Evolutionary conservation across 441 rosid species (phyloP), one percentile per base, ranked within the genome.

Genomic region (Caryocar brasiliense): DNA sequence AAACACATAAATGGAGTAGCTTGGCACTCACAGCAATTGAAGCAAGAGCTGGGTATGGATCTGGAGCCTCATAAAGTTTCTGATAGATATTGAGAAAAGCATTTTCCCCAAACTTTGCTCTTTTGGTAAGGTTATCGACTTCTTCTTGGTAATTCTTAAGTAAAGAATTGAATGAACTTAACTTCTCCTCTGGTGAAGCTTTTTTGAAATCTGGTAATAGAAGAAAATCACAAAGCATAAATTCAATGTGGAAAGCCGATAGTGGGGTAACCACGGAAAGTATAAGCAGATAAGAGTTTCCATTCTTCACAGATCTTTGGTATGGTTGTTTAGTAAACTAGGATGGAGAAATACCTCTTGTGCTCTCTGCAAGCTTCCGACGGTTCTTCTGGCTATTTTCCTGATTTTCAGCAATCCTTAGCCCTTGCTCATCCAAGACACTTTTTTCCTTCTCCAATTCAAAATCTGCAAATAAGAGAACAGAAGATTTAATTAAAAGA

Each of bases 1-100:
- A 39, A 40, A 14, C 22, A 40, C 12, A 25, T 3, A 28, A 33
- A 33, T 46, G 47, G 54, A 55, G 26, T 25, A 24, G 60, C 35
- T 29, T 21, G 48, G 40, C 45, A 72, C 86, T 86, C 73, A 93
- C 97, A 66, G 96, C 74, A 65, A 80, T 78, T 20, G 97, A 86
- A 65, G 95, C 91, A 70, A 89, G 93, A 54, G 96, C 83, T 2
- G 88, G 96, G 76, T 75, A 86, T 43, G 97, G 99, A 75, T 93
- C 99, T 24, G 99, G 99, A 47, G 97, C 99, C 80, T 93, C 99
- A 66, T 93, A 89, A 28, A 93, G 86, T 58, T 93, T 93, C 67
- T 89, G 99, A 73, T 89, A 93, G 59, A 93, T 84, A 65, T 93
- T 89, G 39, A 93, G 91, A 72, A 93, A 89, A 56, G 97, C 82